Percentiles rank a stretch among this genome's conserved stretches.
phyloP scores from a whole-genome alignment of 768 basidiomycete species.

The Boletus speciosus region DNA sequence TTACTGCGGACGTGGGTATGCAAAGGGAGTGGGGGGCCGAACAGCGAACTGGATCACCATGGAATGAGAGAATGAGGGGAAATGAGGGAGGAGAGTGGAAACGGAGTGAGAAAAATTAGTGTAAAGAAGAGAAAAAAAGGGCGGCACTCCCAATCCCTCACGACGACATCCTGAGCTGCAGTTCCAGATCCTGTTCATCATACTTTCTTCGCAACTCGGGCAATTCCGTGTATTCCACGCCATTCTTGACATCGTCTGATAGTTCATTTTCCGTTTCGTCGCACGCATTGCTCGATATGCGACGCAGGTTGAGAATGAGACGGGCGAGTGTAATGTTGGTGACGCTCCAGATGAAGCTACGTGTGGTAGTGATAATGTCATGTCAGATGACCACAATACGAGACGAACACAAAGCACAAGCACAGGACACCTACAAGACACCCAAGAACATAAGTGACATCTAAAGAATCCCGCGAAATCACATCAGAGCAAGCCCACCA shows the following conservation, averaged over 20 bases:
- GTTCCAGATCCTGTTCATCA: neutral
- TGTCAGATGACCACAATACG: neutral
- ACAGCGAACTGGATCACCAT: neutral
- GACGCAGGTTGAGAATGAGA: slow-evolving; percentile 34
- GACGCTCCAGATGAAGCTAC: slow-evolving; percentile 36
- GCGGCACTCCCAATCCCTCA: neutral
- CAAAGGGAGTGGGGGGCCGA: neutral
- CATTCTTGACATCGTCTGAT: neutral
- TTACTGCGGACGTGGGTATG: too few species aligned
- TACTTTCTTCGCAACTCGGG: neutral
- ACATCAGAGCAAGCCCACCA: neutral
- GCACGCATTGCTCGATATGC: neutral
- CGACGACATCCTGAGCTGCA: neutral
- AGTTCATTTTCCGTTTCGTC: neutral
- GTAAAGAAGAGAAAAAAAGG: neutral
- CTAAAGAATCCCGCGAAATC: slow-evolving; percentile 5
- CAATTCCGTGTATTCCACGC: slow-evolving; percentile 5
- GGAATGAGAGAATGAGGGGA: neutral
- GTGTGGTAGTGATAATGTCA: too few species aligned
- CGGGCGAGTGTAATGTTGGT: slow-evolving; percentile 32
- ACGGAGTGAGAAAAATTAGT: neutral
- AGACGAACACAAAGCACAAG: neutral
- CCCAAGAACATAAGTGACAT: slow-evolving; percentile 17
- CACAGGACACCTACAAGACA: slow-evolving; percentile 16
- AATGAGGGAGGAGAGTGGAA: neutral